Base-by-base conservation (phyloP, 371 early-diverging fungal genomes). In the Thermomucor indicae-seudaticae region DNA sequence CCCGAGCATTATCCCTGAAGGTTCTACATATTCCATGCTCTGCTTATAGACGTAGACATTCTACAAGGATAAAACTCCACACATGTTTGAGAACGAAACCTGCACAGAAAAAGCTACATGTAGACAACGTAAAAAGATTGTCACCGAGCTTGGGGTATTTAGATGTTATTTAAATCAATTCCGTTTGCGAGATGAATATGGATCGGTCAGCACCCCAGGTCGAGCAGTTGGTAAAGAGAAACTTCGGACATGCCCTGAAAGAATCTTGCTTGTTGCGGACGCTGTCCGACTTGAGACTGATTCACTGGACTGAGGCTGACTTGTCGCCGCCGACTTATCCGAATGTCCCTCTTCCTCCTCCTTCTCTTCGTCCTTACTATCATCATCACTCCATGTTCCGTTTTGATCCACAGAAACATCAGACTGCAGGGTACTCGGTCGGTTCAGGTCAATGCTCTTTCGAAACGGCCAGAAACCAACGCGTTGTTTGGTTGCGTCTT, bases 1-100 rank as follows among this genome's bases (percentile, higher is more conserved):
- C 71, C 67, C 12, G 71, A 71, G 31, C 49, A 64, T 28, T 71
- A 67, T 27, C 23, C 34, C n/a, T n/a, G n/a, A n/a, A n/a, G n/a
- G n/a, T n/a, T n/a, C n/a, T n/a, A n/a, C n/a, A n/a, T n/a, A n/a
- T n/a, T n/a, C n/a, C n/a, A n/a, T n/a, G n/a, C n/a, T n/a, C n/a
- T n/a, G n/a, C n/a, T n/a, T n/a, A n/a, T n/a, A n/a, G n/a, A n/a
- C n/a, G n/a, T n/a, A n/a, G n/a, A n/a, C n/a, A n/a, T n/a, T n/a
- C n/a, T n/a, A n/a, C n/a, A n/a, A n/a, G n/a, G n/a, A n/a, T n/a
- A n/a, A n/a, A n/a, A n/a, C n/a, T n/a, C n/a, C n/a, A n/a, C n/a
- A n/a, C n/a, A n/a, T n/a, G n/a, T n/a, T n/a, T n/a, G n/a, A n/a
- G n/a, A n/a, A n/a, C n/a, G n/a, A n/a, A n/a, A n/a, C n/a, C n/a